A percentile compares a stretch with the other conserved stretches of the same genome.
These are phyloP conservation scores for Jacaranda copaia DNA, from an alignment of 257 asterid genomes.

Conservation along the genomic window DNA sequence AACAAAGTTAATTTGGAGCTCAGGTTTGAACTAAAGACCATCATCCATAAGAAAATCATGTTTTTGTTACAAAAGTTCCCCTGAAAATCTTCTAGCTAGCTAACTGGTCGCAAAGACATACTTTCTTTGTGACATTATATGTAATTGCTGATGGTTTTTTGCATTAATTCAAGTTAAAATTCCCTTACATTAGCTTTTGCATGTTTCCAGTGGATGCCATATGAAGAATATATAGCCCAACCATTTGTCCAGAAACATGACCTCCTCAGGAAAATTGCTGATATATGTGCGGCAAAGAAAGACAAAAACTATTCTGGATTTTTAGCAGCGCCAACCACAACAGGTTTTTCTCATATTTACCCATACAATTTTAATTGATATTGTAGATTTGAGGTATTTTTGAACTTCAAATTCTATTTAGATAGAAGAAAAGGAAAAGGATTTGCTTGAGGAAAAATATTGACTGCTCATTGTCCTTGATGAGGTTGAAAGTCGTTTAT, in stretches of 20 bases:
- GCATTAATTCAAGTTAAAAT: neutral
- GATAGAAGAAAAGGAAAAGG: no score
- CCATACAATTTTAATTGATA: no score
- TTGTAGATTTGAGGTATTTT: no score
- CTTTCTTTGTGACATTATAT: neutral
- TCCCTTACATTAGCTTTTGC: neutral
- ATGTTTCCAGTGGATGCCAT: constrained; percentile 90
- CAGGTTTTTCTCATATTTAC: constrained; percentile 48
- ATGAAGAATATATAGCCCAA: constrained; percentile 78
- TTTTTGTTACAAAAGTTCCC: neutral
- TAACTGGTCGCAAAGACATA: neutral
- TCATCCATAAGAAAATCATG: constrained; percentile 1
- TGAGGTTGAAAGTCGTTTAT: no score
- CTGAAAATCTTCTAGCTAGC: neutral
- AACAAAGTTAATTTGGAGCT: constrained; percentile 41
- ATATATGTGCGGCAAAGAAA: constrained; percentile 66
- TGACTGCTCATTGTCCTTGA: no score
- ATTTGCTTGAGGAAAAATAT: no score
- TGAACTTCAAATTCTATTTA: no score
- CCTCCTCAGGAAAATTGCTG: constrained; percentile 56
- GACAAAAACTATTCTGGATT: constrained; percentile 70
- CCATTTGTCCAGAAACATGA: constrained; percentile 74
- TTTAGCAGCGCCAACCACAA: constrained; percentile 47
- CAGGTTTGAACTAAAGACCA: constrained; percentile 57
- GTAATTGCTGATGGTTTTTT: no score